Base-by-base conservation (phyloP, 1,284 basidiomycete species). In the Paramarasmius palmivorus region DNA sequence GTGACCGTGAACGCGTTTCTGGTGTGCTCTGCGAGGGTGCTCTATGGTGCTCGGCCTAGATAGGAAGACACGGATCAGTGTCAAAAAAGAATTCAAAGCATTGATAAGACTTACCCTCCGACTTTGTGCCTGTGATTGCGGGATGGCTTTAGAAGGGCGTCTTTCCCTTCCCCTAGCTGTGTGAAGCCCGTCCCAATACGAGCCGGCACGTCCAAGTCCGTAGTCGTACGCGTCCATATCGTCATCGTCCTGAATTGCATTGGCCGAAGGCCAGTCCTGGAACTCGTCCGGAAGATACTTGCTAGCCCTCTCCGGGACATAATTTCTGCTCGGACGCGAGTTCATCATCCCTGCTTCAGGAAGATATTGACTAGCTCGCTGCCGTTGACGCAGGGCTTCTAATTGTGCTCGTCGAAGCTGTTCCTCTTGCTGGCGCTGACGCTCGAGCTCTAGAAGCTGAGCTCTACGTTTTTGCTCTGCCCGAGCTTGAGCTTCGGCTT, bases 221-320 rank as follows among this genome's bases (percentile, higher is more conserved):
- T 52, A 52, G 25, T 52, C 50, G 25, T 52, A 45, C 26, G 50
- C 40, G 42, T 52, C 41, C 40, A 20, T 32, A 19, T 51, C 50
- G 14, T 22, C 20, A 34, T 42, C 49, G 25, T 46, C 44, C 6
- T 46, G 29, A 12, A 32, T 32, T 12, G 29, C 44, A 32, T 29
- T 12, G 25, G 19, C 22, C n/a, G 40, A 25, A 20, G 23, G 29
- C 6, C 36, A 23, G 15, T 45, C 34, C 9, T 52, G 34, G 41
- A 44, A 52, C 20, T 52, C 50, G 34, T 52, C 41, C 22, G 41
- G 41, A 22, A 52, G 50, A 22, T 52, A 52, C 22, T 26, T 25
- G 34, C 50, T 52, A n/a, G 50, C 50, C 26, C 50, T 44, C 23
- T 46, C 50, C n/a, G 50, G 50, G 25, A 52, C 22, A 36, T 52